Conservation (phyloP, 1,139 yeast species). For the Yamadazyma siamensis region DNA sequence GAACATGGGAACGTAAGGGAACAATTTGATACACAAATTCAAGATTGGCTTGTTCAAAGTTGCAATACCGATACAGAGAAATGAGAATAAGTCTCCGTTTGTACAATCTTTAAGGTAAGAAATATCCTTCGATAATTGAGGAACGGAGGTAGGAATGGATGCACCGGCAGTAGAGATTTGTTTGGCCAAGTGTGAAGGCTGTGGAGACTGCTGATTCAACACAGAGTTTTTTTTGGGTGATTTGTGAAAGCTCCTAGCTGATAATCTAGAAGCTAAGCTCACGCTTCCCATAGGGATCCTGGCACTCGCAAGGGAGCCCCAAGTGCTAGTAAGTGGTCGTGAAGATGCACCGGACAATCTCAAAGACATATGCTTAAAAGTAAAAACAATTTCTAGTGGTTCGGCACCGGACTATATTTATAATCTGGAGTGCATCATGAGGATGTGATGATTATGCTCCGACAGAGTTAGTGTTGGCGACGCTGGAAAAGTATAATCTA, state of each 20-base stretch:
- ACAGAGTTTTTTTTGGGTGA: slow-evolving; percentile 9
- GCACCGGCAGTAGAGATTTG: no score
- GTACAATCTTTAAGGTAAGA: slow-evolving; percentile 35
- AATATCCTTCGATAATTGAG: slow-evolving; percentile 4
- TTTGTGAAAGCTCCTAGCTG: slow-evolving; percentile 7
- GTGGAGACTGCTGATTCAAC: slow-evolving; percentile 6
- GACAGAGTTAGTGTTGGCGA: no score
- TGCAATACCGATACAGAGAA: slow-evolving; percentile 63
- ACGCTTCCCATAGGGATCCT: neutral
- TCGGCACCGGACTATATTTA: no score
- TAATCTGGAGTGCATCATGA: no score
- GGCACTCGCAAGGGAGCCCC: neutral
- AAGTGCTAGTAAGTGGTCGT: no score
- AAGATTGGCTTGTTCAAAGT: slow-evolving; percentile 63
- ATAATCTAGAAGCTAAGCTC: no score
- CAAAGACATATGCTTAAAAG: no score
- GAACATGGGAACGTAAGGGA: slow-evolving; percentile 73
- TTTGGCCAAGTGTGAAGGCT: no score
- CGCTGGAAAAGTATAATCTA: neutral
- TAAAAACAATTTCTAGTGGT: no score
- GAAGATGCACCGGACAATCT: no score
- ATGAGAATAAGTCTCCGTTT: slow-evolving; percentile 50
- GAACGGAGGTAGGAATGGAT: slow-evolving; percentile 1
- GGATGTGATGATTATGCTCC: no score
- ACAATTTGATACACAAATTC: slow-evolving; percentile 57